These are phyloP conservation scores for Cladosporium sp. DNA, from an alignment of 2,329 filamentous ascomycete genomes.

Conservation along the genomic window DNA sequence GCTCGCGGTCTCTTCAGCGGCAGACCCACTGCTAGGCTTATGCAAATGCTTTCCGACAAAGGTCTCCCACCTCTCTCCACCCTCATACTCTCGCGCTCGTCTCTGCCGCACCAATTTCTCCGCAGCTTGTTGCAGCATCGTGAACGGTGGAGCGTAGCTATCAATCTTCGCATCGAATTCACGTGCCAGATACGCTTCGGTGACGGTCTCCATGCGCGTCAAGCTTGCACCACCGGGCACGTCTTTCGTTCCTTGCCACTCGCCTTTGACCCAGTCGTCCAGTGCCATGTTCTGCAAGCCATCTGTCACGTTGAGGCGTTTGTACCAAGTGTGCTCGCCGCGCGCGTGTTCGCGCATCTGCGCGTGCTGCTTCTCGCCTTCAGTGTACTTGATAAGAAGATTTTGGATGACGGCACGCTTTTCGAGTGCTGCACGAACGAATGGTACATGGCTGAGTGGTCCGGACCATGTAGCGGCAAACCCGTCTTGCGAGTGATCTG, in stretches of 20 bases:
- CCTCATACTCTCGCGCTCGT: slow-evolving; percentile 37
- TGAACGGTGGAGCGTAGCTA: slow-evolving; percentile 42
- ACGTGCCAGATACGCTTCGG: slow-evolving; percentile 37
- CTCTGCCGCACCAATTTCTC: slow-evolving; percentile 46
- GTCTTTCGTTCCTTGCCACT: slow-evolving; percentile 33
- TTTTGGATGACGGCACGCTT: slow-evolving; percentile 49
- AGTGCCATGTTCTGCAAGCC: slow-evolving; percentile 44
- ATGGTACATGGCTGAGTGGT: slow-evolving; percentile 37
- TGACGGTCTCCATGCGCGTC: slow-evolving; percentile 42
- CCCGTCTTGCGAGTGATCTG: slow-evolving; percentile 41
- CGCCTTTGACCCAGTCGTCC: slow-evolving; percentile 44
- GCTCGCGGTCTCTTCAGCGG: neutral
- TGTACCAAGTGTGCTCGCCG: slow-evolving; percentile 49
- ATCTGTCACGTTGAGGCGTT: slow-evolving; percentile 44
- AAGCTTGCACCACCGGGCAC: slow-evolving; percentile 32
- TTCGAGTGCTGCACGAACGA: slow-evolving; percentile 44
- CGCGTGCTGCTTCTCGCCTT: slow-evolving; percentile 46
- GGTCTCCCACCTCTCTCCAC: slow-evolving; percentile 30
- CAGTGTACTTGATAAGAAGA: slow-evolving; percentile 49
- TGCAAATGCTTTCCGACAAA: slow-evolving; percentile 25
- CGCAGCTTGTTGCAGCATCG: slow-evolving; percentile 43
- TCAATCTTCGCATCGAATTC: slow-evolving; percentile 35
- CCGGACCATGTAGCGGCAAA: slow-evolving; percentile 45
- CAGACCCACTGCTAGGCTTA: neutral
- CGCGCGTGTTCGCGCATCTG: slow-evolving; percentile 44